Evolutionary conservation across 495 filamentous ascomycete species (phyloP), one percentile per base, ranked within the genome.

Genomic region (Neurospora tetraspora): DNA sequence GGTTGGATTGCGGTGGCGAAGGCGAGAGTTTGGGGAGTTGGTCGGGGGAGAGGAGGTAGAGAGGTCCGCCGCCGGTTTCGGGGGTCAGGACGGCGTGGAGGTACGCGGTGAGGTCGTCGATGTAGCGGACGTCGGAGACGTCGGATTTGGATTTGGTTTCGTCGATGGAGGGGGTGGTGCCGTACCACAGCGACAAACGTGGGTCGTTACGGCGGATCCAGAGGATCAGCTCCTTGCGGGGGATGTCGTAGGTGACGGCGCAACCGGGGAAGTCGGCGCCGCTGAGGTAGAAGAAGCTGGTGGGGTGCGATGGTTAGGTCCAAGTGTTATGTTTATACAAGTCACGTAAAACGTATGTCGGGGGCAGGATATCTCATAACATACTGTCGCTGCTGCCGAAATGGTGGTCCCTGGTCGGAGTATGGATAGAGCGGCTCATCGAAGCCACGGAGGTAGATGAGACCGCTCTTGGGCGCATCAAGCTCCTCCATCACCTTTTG

Each of bases 401-500:
- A 91, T 45, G 82, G 82, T 42, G 81, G 82, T 0, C 85, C 81
- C 77, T 85, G 82, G 76, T 92, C 90, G 5, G 88, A 90, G 77
- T 91, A 86, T 75, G 90, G 86, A 74, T 84, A 89, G 12, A 81
- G 79, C 36, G 77, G 75, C 36, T 84, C 79, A n/a, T 81, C 76
- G 34, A 83, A 81, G 23, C 87, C 88, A 10, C 84, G 81, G 10
- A 92, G 82, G 77, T 86, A 90, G 69, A 92, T 87, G 71, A 95
- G 76, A 38, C 93, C 93, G 69, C 83, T 77, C 31, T 83, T 65
- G 12, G 53, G 79, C 61, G 85, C 83, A 4, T 86, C 87, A 37
- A 97, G 88, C 71, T 90, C 86, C 69, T 86, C 84, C 14, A 89
- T 90, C 16, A 94, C 92, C 59, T 88, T 90, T 73, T 87, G 88